These are phyloP conservation scores for Fomitopsis serialis DNA, from an alignment of 768 basidiomycete genomes.

Conservation along the genomic window DNA sequence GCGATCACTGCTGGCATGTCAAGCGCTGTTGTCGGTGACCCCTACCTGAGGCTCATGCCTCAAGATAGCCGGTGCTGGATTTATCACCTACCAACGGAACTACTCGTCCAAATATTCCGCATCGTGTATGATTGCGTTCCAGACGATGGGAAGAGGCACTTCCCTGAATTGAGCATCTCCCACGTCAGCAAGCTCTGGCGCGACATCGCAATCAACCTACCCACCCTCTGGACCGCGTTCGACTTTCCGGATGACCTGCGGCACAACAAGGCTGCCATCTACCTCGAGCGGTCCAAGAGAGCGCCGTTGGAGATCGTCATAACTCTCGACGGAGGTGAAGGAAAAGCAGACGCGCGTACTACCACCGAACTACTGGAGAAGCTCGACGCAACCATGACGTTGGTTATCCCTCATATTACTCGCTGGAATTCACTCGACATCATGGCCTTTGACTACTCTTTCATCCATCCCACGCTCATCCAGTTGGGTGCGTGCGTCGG, in stretches of 20 bases:
- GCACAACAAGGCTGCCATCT: conserved; percentile 37
- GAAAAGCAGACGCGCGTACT: conserved; percentile 17
- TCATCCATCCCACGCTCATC: conserved; percentile 31
- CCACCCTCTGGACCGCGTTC: conserved; percentile 51
- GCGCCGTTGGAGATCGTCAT: conserved; percentile 52
- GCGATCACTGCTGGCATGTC: background rate
- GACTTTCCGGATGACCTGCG: conserved; percentile 32
- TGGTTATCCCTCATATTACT: conserved; percentile 44
- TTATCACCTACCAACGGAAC: conserved; percentile 50
- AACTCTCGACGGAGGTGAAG: conserved; percentile 30
- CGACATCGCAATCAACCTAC: conserved; percentile 40
- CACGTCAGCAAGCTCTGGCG: conserved; percentile 63
- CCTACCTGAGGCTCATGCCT: conserved; percentile 14
- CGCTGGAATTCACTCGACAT: conserved; percentile 52
- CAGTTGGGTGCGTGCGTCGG: conserved; percentile 29
- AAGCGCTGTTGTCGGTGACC: background rate
- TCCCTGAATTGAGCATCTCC: conserved; percentile 53
- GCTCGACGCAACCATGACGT: conserved; percentile 18
- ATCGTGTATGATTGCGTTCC: too few relatives aligned
- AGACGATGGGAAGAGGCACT: conserved; percentile 17
- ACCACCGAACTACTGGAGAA: conserved; percentile 7
- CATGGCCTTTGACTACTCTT: conserved; percentile 35
- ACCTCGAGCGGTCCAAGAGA: conserved; percentile 48
- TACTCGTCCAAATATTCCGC: conserved; percentile 46
- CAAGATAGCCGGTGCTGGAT: conserved; percentile 25